Percentiles rank a stretch among this genome's conserved stretches.
phyloP scores from a whole-genome alignment of 768 basidiomycete species.

The Chalciporus piperatus region DNA sequence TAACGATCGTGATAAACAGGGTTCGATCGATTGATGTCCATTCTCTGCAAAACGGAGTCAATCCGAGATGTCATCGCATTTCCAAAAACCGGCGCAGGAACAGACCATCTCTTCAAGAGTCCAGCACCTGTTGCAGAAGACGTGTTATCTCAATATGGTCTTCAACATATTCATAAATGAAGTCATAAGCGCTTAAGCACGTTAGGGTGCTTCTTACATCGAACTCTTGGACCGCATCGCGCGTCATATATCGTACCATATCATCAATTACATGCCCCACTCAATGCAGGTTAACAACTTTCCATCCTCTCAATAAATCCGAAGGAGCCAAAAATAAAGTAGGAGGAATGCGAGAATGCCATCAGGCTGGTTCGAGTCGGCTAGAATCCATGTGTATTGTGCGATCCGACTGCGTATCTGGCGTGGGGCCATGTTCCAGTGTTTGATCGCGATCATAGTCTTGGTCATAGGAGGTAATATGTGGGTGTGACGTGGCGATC shows the following conservation, averaged over 20 bases:
- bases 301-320: constrained; percentile 9
- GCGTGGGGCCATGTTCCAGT: constrained; percentile 12
- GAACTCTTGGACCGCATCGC: not conserved
- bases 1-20: constrained; percentile 44
- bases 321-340: constrained; percentile 7
- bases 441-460: constrained; percentile 24
- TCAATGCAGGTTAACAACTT: not conserved
- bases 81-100: constrained; percentile 83
- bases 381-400: constrained; percentile 24
- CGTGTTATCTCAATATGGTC: constrained; percentile 62
- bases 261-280: constrained; percentile 3
- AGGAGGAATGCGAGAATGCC: not conserved
- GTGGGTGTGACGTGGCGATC: constrained; percentile 19
- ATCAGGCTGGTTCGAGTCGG: constrained; percentile 13
- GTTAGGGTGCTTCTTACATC: not conserved
- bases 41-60: constrained; percentile 80
- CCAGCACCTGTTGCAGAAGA: constrained; percentile 59
- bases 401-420: constrained; percentile 27
- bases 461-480: constrained; percentile 21
- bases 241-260: constrained; percentile 12
- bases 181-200: not conserved
- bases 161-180: constrained; percentile 35
- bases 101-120: constrained; percentile 87
- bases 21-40: constrained; percentile 90
- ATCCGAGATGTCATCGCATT: constrained; percentile 97